Conservation (phyloP, 192 early-diverging fungal species). For the Coemansia umbellata region DNA sequence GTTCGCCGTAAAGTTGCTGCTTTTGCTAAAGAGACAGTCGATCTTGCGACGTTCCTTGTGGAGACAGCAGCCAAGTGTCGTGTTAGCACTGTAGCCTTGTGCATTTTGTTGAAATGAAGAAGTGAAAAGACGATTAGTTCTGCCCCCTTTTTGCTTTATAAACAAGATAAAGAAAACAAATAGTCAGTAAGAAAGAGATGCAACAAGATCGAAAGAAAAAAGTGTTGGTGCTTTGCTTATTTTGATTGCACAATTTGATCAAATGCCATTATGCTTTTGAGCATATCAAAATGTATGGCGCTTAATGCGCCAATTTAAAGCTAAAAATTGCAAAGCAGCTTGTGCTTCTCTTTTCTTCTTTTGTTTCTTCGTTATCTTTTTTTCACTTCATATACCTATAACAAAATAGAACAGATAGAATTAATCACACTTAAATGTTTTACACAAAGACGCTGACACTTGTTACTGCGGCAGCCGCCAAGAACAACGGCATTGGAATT, state of each 20-base stretch:
- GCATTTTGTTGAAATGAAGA: slow-evolving; percentile 30
- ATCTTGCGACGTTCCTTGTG: neutral
- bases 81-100: slow-evolving; percentile 13
- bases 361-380: neutral
- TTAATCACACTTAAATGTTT: too few species aligned
- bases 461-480: slow-evolving; percentile 73
- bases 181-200: too few species aligned
- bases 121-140: neutral
- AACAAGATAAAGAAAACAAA: too few species aligned
- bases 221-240: too few species aligned
- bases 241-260: too few species aligned
- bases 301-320: too few species aligned
- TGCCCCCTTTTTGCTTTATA: too few species aligned
- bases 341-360: neutral
- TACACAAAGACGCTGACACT: slow-evolving; percentile 47
- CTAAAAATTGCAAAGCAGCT: too few species aligned
- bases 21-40: neutral
- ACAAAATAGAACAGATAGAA: too few species aligned
- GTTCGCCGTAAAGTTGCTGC: neutral
- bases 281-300: too few species aligned
- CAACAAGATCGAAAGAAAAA: too few species aligned
- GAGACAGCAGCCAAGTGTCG: neutral
- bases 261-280: too few species aligned
- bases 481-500: slow-evolving; percentile 73
- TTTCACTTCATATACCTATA: slow-evolving; percentile 1